Base-by-base conservation (phyloP, 148 eudicot species). In the Fagopyrum esculentum region DNA sequence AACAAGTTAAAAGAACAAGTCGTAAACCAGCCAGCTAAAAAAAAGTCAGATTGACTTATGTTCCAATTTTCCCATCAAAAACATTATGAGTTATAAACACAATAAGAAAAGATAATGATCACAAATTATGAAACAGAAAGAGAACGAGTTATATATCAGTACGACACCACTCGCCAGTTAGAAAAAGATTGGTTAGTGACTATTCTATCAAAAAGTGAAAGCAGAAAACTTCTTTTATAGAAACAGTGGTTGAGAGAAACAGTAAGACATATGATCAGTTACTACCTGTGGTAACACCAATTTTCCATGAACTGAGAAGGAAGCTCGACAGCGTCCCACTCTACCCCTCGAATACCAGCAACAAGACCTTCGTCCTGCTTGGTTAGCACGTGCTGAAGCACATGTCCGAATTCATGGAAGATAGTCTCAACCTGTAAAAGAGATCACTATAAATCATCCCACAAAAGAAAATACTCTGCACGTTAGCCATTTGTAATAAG, bases 271-370 rank as follows among this genome's bases (percentile, higher is more conserved):
- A 22, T 35, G 12, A 59, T 15, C 10, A 29, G 29, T 66, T 56
- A 71, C 73, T 83, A 95, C 99, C 97, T 86, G 74, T 95, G 99
- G 84, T 95, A 95, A 79, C 99, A 95, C 98, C 99, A 95, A 80
- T 95, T 95, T 82, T 95, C 99, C 99, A 95, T 95, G 79, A 95
- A 95, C 46, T 95, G 99, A 76, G 99, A 95, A 43, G 99, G 99
- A 69, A 95, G 87, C 85, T 95, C 99, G 69, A 95, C 98, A 76
- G 99, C 99, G 88, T 92, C 99, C 99, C 98, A 92, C 85, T 95
- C 99, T 64, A 95, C 86, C 52, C 93, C 93, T 75, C 99, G 87
- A 74, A 92, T 95, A 76, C 99, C 99, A 82, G 99, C 88, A 78
- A 95, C 97, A 75, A 92, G 90, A 77, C 99, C 97, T 85, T 95